Base-by-base conservation (phyloP, 768 basidiomycete species). In the Rhodotorula taiwanensis region DNA sequence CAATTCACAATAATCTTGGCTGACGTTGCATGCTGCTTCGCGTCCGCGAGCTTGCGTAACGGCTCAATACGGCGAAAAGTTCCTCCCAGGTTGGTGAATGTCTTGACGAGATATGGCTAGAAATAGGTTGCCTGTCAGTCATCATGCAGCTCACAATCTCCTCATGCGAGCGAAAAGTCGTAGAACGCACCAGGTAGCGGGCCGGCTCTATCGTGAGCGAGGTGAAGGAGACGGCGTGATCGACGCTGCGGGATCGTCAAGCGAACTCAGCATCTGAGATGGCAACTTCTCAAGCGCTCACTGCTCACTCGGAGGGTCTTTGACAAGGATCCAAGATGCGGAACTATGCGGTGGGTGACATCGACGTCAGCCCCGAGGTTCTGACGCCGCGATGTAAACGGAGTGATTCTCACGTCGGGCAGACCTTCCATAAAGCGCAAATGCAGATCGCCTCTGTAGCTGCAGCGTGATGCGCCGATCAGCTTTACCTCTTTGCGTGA, bases 181-280 rank as follows among this genome's bases (percentile, higher is more conserved):
- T 3, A 23, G 6, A 16, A 30, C 54, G 28, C 14, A 63, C 62
- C 16, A 65, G 64, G 31, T 66, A 76, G 42, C 59, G 49, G 5
- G 62, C 50, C 0, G 76, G 75, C 18, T 74, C 75, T 64, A 77
- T 75, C 23, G 76, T 76, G n/a, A 77, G 44, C 21, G 76, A 75
- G 2, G 74, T 75, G 75, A 74, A 74, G 44, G 70, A 71, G 62
- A 74, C 61, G 31, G 74, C 72, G 52, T 76, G 74, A 1, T 65
- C 64, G 25, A 63, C 53, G 21, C 62, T 63, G 62, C 5, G n/a
- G 11, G 31, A 13, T 9, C 2, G 31, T 21, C 25, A 5, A 15
- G 4, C n/a, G n/a, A n/a, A 27, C 36, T 36, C 6, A 42, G 53
- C 30, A 5, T 23, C n/a, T n/a, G n/a, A n/a, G n/a, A n/a, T n/a